Conservation (phyloP, 1,284 basidiomycete species). For the Moesziomyces parantarcticus region DNA sequence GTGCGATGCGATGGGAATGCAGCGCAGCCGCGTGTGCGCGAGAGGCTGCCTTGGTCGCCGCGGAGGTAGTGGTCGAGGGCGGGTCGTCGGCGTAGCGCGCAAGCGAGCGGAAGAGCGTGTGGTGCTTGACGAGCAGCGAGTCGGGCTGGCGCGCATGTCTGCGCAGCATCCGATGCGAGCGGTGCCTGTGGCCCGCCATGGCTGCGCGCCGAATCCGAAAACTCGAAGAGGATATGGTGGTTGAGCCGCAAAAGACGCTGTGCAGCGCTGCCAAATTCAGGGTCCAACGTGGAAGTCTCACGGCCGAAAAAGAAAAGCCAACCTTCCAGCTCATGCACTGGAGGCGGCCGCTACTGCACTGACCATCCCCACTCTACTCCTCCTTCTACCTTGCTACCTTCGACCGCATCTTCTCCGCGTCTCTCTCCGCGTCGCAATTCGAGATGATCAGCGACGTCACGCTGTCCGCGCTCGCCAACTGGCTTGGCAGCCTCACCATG, state of each 20-base stretch:
- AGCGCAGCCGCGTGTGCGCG: not conserved
- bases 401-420: not conserved
- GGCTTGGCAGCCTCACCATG: slow-evolving; percentile 62
- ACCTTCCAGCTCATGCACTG: slow-evolving; percentile 6
- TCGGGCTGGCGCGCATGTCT: slow-evolving; percentile 5
- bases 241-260: slow-evolving; percentile 6
- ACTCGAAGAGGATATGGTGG: too few species aligned
- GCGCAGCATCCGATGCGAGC: not conserved
- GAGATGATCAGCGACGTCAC: slow-evolving; percentile 62
- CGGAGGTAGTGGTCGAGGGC: not conserved
- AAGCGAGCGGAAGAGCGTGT: slow-evolving; percentile 29
- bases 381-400: not conserved
- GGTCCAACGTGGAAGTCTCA: slow-evolving; percentile 1
- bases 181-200: too few species aligned
- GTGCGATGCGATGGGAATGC: slow-evolving; percentile 1
- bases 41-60: not conserved
- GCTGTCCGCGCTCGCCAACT: slow-evolving; percentile 62
- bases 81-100: slow-evolving; percentile 15
- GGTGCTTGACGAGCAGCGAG: slow-evolving; percentile 29
- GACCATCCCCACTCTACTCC: slow-evolving; percentile 8
- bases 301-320: not conserved
- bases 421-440: not conserved
- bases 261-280: not conserved
- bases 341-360: slow-evolving; percentile 17
- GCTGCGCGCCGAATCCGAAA: too few species aligned